Base-by-base conservation (phyloP, 2,329 filamentous ascomycete genomes). In the Cladophialophora immunda region DNA sequence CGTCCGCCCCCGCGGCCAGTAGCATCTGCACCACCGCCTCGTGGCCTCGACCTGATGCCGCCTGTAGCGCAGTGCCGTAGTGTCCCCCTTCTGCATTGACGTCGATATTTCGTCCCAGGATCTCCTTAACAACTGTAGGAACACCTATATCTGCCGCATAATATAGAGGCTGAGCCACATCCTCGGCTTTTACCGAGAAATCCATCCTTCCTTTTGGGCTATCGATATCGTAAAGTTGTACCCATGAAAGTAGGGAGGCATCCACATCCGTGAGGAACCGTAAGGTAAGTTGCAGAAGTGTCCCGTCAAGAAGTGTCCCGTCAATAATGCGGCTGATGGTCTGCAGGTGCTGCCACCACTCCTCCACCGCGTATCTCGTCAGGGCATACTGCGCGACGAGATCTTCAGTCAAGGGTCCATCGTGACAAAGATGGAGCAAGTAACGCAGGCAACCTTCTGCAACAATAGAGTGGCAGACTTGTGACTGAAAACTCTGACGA, bases 1-100 rank as follows among this genome's bases (percentile, higher is more conserved):
- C 59, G 22, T 71, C 61, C 13, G 75, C 76, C 5, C 70, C 70
- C 4, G 58, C 36, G 2, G 65, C 64, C 30, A 71, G 60, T 7
- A 67, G 54, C 36, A 67, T 63, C 52, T 64, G 30, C 29, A 69
- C 67, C 30, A 69, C 53, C 25, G 34, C 56, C 32, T 50, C 59
- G 19, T 62, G 13, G 63, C 66, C 70, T 0, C 55, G 67, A 69
- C 67, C 17, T 70, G 58, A 62, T 55, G n/a, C n/a, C n/a, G n/a
- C n/a, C n/a, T n/a, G n/a, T n/a, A n/a, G n/a, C n/a, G n/a, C n/a
- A n/a, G n/a, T 64, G 13, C 30, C 58, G 60, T 65, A 68, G 13
- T 57, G 15, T 50, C 62, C 58, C 30, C 52, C 52, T 29, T 27
- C 7, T 8, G 32, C 32, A 34, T 34, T 34, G 32, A 34, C 32